Evolutionary conservation across 1,284 basidiomycete species (phyloP), one percentile per base, ranked within the genome.

Genomic region (Laetiporus sulphureus): DNA sequence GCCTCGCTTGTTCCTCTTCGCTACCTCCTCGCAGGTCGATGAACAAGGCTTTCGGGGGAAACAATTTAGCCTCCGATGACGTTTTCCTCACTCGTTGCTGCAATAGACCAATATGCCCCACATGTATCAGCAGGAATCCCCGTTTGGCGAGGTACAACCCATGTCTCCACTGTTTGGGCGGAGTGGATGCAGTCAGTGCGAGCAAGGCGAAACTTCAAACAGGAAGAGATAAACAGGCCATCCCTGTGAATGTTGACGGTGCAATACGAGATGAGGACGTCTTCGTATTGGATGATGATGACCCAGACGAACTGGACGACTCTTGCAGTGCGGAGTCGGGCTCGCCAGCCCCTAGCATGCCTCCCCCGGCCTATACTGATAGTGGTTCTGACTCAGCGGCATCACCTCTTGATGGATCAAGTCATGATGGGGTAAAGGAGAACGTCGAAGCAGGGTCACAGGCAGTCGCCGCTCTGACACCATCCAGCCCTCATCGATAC

Each of bases 1-100:
- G 81, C 53, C 69, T 83, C 12, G 73, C 80, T 7, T 84, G 81
- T 54, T 78, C 77, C 1, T 73, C 75, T 5, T 82, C 77, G 12
- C 59, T 81, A 5, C 76, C 72, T 40, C 63, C 69, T 41, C 40
- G 52, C 29, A 51, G 40, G 47, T 43, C 25, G 34, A 13, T n/a
- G n/a, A 44, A 10, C 32, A 30, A 11, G 16, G 34, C 12, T 39
- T 29, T 22, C 18, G 45, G 65, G 42, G 22, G 10, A n/a, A 16
- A 19, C 15, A 8, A 33, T 43, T 27, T 32, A 29, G 23, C 38
- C 18, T 18, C 18, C 24, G 38, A 54, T 7, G 45, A 49, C 7
- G 34, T 59, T 3, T 75, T 75, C 61, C 58, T 64, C 5, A 83
- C 81, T 0, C 59, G 56, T 11, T 83, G 81, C 58, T 84, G 81